Evolutionary conservation across 2,329 filamentous ascomycete species (phyloP), one percentile per base, ranked within the genome.

Genomic region (Paecilomyces formosus): DNA sequence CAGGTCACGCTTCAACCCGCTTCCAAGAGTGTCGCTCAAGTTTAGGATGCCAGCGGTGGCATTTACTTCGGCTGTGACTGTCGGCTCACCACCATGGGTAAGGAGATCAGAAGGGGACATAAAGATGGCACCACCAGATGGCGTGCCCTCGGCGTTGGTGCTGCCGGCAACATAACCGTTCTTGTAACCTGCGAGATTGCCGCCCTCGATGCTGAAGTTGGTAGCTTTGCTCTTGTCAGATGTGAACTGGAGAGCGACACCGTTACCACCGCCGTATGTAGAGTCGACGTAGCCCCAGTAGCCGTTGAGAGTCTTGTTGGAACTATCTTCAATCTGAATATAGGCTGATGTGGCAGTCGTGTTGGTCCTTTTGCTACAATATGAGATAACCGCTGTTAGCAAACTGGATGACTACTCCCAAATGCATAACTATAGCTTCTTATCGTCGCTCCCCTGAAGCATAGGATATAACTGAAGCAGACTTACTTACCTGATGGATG

Each of bases 281-380:
- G 56, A 51, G 52, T 57, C 51, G 52, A 57, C 33, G 11, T 45
- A 57, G 30, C 51, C 56, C 51, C 51, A 57, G 56, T 54, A 54
- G 51, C 33, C 33, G 51, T 57, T 22, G 51, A 57, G 56, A 2
- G 51, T 54, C 7, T 15, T 45, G 51, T 57, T 57, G 24, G 56
- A 57, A 22, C 51, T 49, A 18, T 54, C 15, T 21, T 28, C 6
- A 31, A 57, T 57, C n/a, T 57, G 33, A 30, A 57, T 52, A n/a
- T 57, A 54, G 50, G 22, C 30, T 6, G 50, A 54, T 13, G 51
- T 45, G 31, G 56, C 26, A 39, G 30, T 49, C 8, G 28, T 26
- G 13, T 24, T 57, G 26, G 13, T 33, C 3, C 55, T 35, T 15
- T 52, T 35, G n/a, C 31, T 54, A 26, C 18, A 53, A 7, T 13